Evolutionary conservation across 1,284 basidiomycete genomes (phyloP).

Genomic region (Papiliotrema fonsecae): DNA sequence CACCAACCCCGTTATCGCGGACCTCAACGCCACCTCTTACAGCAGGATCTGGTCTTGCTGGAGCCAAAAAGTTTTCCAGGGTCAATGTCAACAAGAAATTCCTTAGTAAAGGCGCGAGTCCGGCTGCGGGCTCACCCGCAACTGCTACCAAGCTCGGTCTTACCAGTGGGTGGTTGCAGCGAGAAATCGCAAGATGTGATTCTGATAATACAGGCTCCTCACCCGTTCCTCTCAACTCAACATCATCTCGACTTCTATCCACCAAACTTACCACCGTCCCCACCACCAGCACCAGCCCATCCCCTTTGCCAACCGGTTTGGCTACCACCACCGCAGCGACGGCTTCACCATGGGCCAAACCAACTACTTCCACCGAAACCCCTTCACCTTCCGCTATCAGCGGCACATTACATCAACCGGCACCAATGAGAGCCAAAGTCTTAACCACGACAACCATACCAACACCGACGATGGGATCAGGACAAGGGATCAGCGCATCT

Average conservation of each 20-base stretch:
- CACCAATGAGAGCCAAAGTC: conserved; percentile 18
- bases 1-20: conserved; percentile 35
- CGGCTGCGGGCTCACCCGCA: conserved; percentile 22
- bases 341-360: conserved; percentile 43
- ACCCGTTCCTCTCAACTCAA: conserved; percentile 46
- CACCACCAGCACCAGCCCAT: conserved; percentile 26
- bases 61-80: conserved; percentile 72
- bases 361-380: conserved; percentile 15
- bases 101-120: conserved; percentile 66
- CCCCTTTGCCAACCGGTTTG: conserved; percentile 26
- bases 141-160: conserved; percentile 17
- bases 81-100: conserved; percentile 93
- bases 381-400: conserved; percentile 8
- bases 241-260: conserved; percentile 72
- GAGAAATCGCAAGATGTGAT: conserved; percentile 3
- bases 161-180: background rate
- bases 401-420: conserved; percentile 26
- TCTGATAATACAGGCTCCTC: conserved; percentile 47
- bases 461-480: conserved; percentile 12
- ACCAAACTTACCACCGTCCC: conserved; percentile 68
- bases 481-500: conserved; percentile 22
- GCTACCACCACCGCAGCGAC: conserved; percentile 20
- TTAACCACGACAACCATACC: conserved; percentile 7
- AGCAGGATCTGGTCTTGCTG: conserved; percentile 24
- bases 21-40: conserved; percentile 41